Conservation (phyloP, 441 rosid genomes). For the Capsella rubella region DNA sequence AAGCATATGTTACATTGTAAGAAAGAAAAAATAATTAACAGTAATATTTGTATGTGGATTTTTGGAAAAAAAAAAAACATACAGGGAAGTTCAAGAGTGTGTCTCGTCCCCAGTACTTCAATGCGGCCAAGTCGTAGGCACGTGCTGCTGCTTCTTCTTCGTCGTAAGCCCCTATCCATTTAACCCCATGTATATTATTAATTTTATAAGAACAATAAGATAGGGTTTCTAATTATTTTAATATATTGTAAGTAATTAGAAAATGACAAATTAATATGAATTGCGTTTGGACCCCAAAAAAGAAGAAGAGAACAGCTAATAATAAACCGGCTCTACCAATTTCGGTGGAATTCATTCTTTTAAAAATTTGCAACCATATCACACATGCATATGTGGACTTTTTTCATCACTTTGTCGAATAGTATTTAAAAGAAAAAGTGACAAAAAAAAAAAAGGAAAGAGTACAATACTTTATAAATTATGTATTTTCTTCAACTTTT, state of each 20-base stretch:
- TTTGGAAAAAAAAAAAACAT: conserved; percentile 27
- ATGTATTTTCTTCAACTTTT: neutral
- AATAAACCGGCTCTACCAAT: conserved; percentile 28
- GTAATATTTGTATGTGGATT: neutral
- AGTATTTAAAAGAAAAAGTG: conserved; percentile 32
- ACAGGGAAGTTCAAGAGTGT: conserved; percentile 90
- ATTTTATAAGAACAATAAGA: conserved; percentile 11
- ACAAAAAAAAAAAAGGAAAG: neutral
- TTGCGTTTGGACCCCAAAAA: conserved; percentile 33
- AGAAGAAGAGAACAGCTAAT: conserved; percentile 26
- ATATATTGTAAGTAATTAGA: neutral
- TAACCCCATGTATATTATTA: conserved; percentile 11
- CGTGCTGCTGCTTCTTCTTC: conserved; percentile 92
- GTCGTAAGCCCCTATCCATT: conserved; percentile 80
- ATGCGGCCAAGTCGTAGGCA: conserved; percentile 94
- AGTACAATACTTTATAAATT: conserved; percentile 11
- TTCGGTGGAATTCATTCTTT: conserved; percentile 40
- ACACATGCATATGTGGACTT: conserved; percentile 42
- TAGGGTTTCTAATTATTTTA: neutral
- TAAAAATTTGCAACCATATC: conserved; percentile 31
- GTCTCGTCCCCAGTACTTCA: conserved; percentile 91
- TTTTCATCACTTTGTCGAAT: conserved; percentile 33
- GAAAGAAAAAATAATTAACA: neutral
- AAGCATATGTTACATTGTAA: neutral
- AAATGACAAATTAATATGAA: conserved; percentile 4